Evolutionary conservation across 345 rosid genomes (phyloP).

Genomic region (Nasturtium officinale): DNA sequence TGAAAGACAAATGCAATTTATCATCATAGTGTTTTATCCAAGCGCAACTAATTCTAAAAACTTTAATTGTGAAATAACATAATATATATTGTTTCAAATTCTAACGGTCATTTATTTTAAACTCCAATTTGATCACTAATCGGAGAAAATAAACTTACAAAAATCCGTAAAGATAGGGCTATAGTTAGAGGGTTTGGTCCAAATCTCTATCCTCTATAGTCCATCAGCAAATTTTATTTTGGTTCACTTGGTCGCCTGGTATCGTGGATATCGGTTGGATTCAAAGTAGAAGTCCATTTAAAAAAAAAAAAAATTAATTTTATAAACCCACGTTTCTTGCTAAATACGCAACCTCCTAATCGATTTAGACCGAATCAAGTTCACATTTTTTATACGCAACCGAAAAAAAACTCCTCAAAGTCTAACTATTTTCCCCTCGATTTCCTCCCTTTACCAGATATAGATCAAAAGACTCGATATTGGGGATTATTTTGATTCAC

Average conservation of each 20-base stretch:
- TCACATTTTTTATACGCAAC: conserved; percentile 23
- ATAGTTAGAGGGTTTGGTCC: conserved; percentile 21
- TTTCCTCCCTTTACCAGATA: conserved; percentile 10
- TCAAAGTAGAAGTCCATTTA: background rate
- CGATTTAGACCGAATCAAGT: conserved; percentile 13
- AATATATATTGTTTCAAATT: background rate
- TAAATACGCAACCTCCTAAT: conserved; percentile 29
- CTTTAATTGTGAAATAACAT: background rate
- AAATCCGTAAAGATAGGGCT: background rate
- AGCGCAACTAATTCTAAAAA: background rate
- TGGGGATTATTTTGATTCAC: background rate
- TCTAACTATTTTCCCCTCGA: conserved; percentile 16
- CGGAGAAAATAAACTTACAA: background rate
- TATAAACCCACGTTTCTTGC: conserved; percentile 13
- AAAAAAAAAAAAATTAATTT: background rate
- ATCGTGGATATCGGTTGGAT: background rate
- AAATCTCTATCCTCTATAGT: background rate
- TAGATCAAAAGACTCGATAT: conserved; percentile 9
- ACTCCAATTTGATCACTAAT: background rate
- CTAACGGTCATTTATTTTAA: background rate
- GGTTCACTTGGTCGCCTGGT: conserved; percentile 24
- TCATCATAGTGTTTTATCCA: background rate
- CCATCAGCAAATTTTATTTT: background rate
- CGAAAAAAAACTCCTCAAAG: conserved; percentile 3
- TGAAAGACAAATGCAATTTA: too few relatives aligned